Evolutionary conservation across 2,329 filamentous ascomycete species (phyloP).

Genomic region (Bipolaris zeicola): DNA sequence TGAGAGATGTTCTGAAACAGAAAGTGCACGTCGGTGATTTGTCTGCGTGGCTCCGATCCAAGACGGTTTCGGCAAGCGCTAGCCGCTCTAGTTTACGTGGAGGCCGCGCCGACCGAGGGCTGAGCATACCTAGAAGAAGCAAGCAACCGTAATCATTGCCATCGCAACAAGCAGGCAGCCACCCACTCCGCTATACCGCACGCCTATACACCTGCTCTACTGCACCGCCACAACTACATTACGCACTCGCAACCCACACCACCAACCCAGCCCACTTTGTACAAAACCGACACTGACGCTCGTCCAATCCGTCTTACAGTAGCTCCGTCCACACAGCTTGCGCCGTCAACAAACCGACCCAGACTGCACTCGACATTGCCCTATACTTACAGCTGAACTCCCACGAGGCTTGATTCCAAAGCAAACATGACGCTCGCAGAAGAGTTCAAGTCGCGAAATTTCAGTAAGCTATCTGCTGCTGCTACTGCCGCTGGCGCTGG

Average conservation of each 20-base stretch:
- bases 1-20: constrained; percentile 25
- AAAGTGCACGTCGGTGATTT: constrained; percentile 27
- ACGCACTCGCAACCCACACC: constrained; percentile 38
- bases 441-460: constrained; percentile 69
- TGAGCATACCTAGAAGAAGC: constrained; percentile 17
- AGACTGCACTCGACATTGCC: constrained; percentile 14
- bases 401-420: not conserved
- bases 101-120: constrained; percentile 32
- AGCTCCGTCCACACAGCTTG: constrained; percentile 33
- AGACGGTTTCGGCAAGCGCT: constrained; percentile 36
- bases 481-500: constrained; percentile 8
- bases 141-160: constrained; percentile 17
- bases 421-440: constrained; percentile 63
- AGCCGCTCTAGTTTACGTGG: constrained; percentile 37
- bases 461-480: constrained; percentile 58
- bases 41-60: constrained; percentile 21
- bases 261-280: constrained; percentile 10
- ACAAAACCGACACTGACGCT: constrained; percentile 13
- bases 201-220: constrained; percentile 9
- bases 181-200: constrained; percentile 17
- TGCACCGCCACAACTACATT: constrained; percentile 41
- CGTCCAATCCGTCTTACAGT: constrained; percentile 26
- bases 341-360: constrained; percentile 28
- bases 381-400: not conserved
- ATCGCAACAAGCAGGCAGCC: constrained; percentile 29